Conservation (phyloP, 1,139 yeast genomes). For the Suhomyces ambrosiae region DNA sequence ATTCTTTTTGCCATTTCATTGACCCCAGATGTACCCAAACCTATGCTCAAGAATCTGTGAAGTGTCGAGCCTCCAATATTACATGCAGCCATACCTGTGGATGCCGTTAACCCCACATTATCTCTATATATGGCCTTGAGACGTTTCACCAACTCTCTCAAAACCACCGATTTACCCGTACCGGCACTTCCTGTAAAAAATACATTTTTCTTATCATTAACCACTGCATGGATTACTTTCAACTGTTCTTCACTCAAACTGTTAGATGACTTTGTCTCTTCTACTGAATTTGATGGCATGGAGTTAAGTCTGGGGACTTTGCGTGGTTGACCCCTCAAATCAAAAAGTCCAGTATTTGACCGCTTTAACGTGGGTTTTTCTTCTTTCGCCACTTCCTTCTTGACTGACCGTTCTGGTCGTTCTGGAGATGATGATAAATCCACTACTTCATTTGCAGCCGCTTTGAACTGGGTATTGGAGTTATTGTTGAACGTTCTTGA, state of each 20-base stretch:
- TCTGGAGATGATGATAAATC: conserved; percentile 7
- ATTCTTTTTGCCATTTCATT: conserved; percentile 48
- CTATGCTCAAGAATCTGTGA: conserved; percentile 77
- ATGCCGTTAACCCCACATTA: conserved; percentile 78
- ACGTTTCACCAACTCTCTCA: conserved; percentile 57
- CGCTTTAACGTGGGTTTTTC: conserved; percentile 4
- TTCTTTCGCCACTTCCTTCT: background rate
- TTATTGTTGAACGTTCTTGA: conserved; percentile 11
- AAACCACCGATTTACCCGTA: conserved; percentile 80
- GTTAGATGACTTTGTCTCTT: conserved; percentile 5
- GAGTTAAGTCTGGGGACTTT: conserved; percentile 20
- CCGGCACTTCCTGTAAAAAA: conserved; percentile 85
- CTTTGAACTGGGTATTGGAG: conserved; percentile 2
- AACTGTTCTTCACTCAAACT: conserved; percentile 60
- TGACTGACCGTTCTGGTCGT: background rate
- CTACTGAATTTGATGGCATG: conserved; percentile 4
- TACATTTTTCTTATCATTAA: conserved; percentile 52
- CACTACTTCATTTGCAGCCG: conserved; percentile 1
- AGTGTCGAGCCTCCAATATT: conserved; percentile 84
- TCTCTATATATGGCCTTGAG: conserved; percentile 32
- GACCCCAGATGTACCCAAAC: conserved; percentile 61
- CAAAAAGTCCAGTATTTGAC: conserved; percentile 2
- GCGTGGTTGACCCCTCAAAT: conserved; percentile 23
- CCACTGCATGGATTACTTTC: conserved; percentile 65
- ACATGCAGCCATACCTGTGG: conserved; percentile 90